Conservation (phyloP, 768 basidiomycete species). For the Rhodotorula babjevae region DNA sequence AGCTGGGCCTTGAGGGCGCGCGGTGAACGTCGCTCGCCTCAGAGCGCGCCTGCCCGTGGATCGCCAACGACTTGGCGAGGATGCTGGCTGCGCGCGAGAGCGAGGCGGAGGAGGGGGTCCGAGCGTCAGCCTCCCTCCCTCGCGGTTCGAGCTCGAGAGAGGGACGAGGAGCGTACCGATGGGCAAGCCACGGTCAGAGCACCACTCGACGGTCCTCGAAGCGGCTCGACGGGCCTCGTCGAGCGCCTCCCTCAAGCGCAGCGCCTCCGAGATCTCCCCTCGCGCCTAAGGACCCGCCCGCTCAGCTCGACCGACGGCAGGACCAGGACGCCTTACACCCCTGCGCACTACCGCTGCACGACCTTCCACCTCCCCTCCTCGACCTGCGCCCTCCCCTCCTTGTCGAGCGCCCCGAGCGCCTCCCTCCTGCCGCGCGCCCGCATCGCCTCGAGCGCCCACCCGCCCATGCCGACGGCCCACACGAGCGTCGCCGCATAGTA, state of each 20-base stretch:
- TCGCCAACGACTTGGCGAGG: slow-evolving; percentile 34
- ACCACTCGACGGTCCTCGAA: too few relatives aligned
- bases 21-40: slow-evolving; percentile 46
- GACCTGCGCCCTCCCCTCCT: slow-evolving; percentile 51
- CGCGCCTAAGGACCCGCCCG: slow-evolving; percentile 2
- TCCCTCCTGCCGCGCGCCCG: slow-evolving; percentile 77
- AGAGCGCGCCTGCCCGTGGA: slow-evolving; percentile 46
- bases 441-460: slow-evolving; percentile 72
- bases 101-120: too few relatives aligned
- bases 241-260: slow-evolving; percentile 71
- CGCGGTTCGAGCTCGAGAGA: too few relatives aligned
- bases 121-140: too few relatives aligned
- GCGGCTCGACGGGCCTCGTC: slow-evolving; percentile 59
- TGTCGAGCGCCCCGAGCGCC: slow-evolving; percentile 55
- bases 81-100: slow-evolving; percentile 52
- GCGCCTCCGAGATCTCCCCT: slow-evolving; percentile 9
- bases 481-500: slow-evolving; percentile 95
- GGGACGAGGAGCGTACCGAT: too few relatives aligned
- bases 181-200: too few relatives aligned
- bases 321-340: too few relatives aligned
- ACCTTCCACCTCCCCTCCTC: slow-evolving; percentile 37
- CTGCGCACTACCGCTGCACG: slow-evolving; percentile 31
- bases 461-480: slow-evolving; percentile 79
- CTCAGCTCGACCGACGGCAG: slow-evolving; percentile 1
- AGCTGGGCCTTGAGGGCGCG: slow-evolving; percentile 31